Evolutionary conservation across 192 early-diverging fungal genomes (phyloP), one percentile per base, ranked within the genome.

Genomic region (Gryganskiella cystojenkinii): DNA sequence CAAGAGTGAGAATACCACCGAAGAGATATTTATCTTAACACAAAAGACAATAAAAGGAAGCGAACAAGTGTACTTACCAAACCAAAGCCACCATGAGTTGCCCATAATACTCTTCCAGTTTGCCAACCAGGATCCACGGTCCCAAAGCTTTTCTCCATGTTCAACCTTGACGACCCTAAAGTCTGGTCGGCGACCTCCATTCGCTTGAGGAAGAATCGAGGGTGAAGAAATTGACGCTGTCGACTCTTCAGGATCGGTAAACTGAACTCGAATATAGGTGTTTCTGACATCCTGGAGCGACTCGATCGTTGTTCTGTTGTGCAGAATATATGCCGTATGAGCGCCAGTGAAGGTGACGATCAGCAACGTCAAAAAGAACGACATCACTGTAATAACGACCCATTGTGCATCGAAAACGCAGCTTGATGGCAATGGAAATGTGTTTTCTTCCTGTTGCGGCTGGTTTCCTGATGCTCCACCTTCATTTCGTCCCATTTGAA

Each of bases 251-350:
- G 66, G 10, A 31, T 43, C 53, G 15, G 52, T 83, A 58, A 79
- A 83, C 59, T 47, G 79, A 59, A 63, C 64, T 24, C 58, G 57
- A 50, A 78, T 53, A 43, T 52, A 69, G 2, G 74, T 69, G 27
- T 35, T 43, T 35, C 74, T 56, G 37, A 47, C 45, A 30, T 69
- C 61, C 61, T 69, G 66, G 42, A 78, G 27, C 0, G 80, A 81
- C 37, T 89, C 87, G 28, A 89, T 87, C 1, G 87, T 89, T 2
- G 87, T 89, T 34, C 82, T 74, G 46, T 89, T 89, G 19, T 74
- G 70, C 9, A 84, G 59, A 22, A 89, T 51, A 52, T 84, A 79
- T 17, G 52, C 51, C 14, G 83, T 85, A 61, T 89, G 87, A 17
- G 83, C 83, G 1, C 59, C 34, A 8, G 82, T 87, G 52, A 89